Percentiles rank a stretch among this genome's conserved stretches.
phyloP scores from a whole-genome alignment of 2,329 filamentous ascomycete genomes.

The Alternaria tenuissima region DNA sequence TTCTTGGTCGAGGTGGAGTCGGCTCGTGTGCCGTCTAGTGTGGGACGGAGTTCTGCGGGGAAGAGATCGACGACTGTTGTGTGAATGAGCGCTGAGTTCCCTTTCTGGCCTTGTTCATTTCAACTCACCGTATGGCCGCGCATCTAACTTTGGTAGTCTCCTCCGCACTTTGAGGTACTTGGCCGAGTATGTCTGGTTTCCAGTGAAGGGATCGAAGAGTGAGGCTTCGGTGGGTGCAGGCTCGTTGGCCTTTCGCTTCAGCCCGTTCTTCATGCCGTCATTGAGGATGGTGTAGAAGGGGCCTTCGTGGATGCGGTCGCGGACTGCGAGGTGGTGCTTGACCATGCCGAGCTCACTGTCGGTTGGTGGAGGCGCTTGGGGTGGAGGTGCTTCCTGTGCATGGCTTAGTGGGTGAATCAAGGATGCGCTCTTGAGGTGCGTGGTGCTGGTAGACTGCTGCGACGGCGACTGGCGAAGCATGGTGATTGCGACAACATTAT shows the following conservation, averaged over 20 bases:
- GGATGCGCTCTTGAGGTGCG: not conserved
- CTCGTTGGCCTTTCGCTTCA: conserved; percentile 48
- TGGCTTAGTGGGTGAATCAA: conserved; percentile 29
- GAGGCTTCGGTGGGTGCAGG: conserved; percentile 49
- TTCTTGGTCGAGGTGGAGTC: conserved; percentile 38
- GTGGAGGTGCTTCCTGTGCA: conserved; percentile 44
- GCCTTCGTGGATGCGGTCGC: conserved; percentile 65
- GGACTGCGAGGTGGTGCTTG: conserved; percentile 60
- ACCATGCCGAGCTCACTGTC: conserved; percentile 58
- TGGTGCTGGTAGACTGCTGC: conserved; percentile 5
- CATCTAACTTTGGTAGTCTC: conserved; percentile 63
- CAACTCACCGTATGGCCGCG: conserved; percentile 63
- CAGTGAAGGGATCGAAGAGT: conserved; percentile 67
- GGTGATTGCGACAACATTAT: conserved; percentile 17
- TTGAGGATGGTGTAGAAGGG: conserved; percentile 66
- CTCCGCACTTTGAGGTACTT: conserved; percentile 66
- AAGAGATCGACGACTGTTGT: conserved; percentile 64
- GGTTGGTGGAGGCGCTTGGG: conserved; percentile 51
- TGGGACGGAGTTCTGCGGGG: conserved; percentile 65
- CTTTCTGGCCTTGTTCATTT: not conserved
- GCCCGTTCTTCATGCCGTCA: conserved; percentile 55
- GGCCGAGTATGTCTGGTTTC: conserved; percentile 67
- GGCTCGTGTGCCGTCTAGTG: conserved; percentile 54
- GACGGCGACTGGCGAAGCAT: conserved; percentile 6
- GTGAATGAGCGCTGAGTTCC: conserved; percentile 12